Percentiles rank a stretch among this genome's conserved stretches.
These are phyloP conservation scores for Cladosporium phlei DNA, from an alignment of 2,329 filamentous ascomycete genomes.

Conservation along the genomic window DNA sequence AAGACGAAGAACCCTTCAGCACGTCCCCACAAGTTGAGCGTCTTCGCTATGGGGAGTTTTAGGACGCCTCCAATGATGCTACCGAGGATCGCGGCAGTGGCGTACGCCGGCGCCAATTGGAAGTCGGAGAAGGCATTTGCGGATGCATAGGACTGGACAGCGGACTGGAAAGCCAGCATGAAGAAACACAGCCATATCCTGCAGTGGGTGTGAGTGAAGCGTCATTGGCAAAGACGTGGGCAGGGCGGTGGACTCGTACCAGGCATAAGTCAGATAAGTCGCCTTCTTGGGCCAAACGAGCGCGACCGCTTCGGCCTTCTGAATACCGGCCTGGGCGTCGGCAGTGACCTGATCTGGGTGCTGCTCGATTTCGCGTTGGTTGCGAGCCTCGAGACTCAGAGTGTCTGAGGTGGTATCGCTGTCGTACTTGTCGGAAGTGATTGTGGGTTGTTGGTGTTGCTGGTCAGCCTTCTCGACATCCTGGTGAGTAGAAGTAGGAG, in stretches of 20 bases:
- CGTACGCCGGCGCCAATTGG: constrained; percentile 10
- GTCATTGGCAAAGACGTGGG: too few relatives aligned
- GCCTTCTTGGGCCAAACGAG: constrained; percentile 29
- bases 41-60: constrained; percentile 62
- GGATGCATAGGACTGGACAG: constrained; percentile 26
- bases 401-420: constrained; percentile 18
- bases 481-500: too few relatives aligned
- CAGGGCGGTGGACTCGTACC: constrained; percentile 18
- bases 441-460: neutral
- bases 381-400: constrained; percentile 28
- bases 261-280: constrained; percentile 24
- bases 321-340: constrained; percentile 25
- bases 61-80: constrained; percentile 55
- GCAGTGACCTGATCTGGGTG: constrained; percentile 27
- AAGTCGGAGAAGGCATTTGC: constrained; percentile 14
- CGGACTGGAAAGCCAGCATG: constrained; percentile 33
- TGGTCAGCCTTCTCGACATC: neutral
- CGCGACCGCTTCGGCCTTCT: constrained; percentile 30
- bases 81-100: constrained; percentile 50
- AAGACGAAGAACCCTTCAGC: constrained; percentile 58
- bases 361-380: constrained; percentile 28
- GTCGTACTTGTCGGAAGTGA: constrained; percentile 14
- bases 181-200: constrained; percentile 37
- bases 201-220: constrained; percentile 2
- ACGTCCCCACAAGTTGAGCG: constrained; percentile 63